Evolutionary conservation across 208 protist genomes (phyloP), one percentile per base, ranked within the genome.

Genomic region (Wallacemonas sp.): DNA sequence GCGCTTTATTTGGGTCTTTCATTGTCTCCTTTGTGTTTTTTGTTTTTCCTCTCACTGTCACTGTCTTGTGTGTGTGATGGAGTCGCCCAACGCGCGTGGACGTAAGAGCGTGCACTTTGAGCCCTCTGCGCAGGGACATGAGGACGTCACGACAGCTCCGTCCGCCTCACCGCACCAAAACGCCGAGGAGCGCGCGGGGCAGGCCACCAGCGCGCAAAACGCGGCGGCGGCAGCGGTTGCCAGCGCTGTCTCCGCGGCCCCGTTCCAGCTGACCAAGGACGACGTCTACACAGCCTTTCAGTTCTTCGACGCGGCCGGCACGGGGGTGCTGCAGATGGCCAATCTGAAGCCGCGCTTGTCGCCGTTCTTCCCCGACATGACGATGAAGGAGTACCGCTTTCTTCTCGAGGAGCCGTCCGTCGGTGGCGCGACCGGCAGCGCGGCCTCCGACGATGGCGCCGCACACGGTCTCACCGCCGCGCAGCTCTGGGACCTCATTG

Each of bases 311-410:
- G 75, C 94, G 12, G 68, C 84, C 26, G 82, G 83, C 26, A 93
- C 81, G 49, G 92, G 87, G 1, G 39, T 81, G 12, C 67, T 98
- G 39, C 96, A 80, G n/a, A 85, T 88, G 29, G 72, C 73, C n/a
- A 84, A 87, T 41, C 76, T 98, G 9, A 97, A 97, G 80, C 65
- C 75, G 27, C 81, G 93, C 17, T 83, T 98, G 63, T 87, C 85
- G 26, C 89, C 90, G 29, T 98, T 98, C 65, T 98, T 96, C 68
- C 95, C 93, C 3, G 76, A 96, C 43, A 74, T 98, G 69, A 95
- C 92, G 11, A 94, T 72, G 61, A 94, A 92, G 57, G 95, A 98
- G 71, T 97, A 95, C 79, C 84, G 92, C 32, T 98, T 98, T 61
- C 78, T 98, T 16, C 79, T 98, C 24, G 88, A 85, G 32, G 90